phyloP scores from a whole-genome alignment of 257 asterid species.

The Solanum corneliomulleri region DNA sequence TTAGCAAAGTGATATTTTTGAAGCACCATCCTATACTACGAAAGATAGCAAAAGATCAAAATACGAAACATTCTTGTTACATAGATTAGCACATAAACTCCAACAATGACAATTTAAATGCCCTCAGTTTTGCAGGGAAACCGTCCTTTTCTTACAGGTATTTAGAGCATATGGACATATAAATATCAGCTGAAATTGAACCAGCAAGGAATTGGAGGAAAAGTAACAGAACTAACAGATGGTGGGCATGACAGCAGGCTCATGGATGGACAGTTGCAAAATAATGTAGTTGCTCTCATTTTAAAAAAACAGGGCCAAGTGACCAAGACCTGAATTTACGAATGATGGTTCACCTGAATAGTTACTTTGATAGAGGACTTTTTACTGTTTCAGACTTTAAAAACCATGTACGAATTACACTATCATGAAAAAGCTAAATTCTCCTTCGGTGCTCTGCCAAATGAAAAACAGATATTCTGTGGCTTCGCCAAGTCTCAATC shows the following conservation, averaged over 20 bases:
- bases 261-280: not conserved
- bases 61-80: not conserved
- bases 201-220: not conserved
- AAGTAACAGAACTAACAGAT: not conserved
- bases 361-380: not conserved
- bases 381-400: not conserved
- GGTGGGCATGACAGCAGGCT: not conserved
- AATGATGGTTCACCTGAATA: not conserved
- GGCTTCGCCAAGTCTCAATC: not conserved
- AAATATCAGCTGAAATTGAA: not conserved
- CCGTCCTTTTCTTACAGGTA: not conserved
- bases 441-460: not conserved
- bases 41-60: not conserved
- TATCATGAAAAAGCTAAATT: not conserved
- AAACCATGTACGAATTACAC: not conserved
- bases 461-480: not conserved
- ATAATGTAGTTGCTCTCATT: not conserved
- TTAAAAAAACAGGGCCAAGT: not conserved
- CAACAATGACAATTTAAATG: not conserved
- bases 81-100: not conserved
- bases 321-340: not conserved
- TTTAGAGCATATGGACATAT: not conserved
- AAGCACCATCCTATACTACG: not conserved
- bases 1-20: constrained; percentile 14
- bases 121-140: not conserved